Base-by-base conservation (phyloP, 441 rosid species). In the Melianthus villosus region DNA sequence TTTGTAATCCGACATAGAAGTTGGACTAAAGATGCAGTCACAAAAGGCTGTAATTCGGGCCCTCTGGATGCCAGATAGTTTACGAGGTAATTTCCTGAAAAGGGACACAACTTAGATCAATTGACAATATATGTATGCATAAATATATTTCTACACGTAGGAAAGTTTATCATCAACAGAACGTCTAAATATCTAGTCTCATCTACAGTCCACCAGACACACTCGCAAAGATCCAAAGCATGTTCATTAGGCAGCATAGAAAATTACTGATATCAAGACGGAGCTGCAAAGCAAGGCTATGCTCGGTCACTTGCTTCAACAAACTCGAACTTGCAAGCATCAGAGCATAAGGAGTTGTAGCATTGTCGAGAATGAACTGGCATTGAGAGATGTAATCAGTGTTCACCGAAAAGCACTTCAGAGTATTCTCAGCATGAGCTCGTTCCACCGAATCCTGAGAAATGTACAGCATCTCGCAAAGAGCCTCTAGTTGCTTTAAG, bases 281-380 rank as follows among this genome's bases (percentile, higher is more conserved):
- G 46, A 91, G 87, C 51, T 70, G 79, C 52, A 78, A 44, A 16
- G 93, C 65, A 42, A 91, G 92, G 48, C 75, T 75, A 54, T 85
- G 96, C 60, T 82, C 99, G 0, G 96, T 82, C 53, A 91, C 96
- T 78, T 85, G 99, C 73, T 82, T 85, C 48, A 91, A 42, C 62
- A 91, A 62, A 65, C 96, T 91, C 34, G 99, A 85, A 72, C 96
- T 85, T 39, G 99, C 99, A 16, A 92, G 95, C 96, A 92, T 92
- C 63, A 92, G 63, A 1, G 99, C 82, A 9, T 92, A 92, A 22
- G 99, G 96, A 54, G 87, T 80, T 64, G 77, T 54, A 25, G 99
- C 93, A 59, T 92, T 80, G 62, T 92, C 95, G 9, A 92, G 96
- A 62, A 92, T 92, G 72, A 64, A 92, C 57, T 86, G 99, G 60